phyloP scores from a whole-genome alignment of 1,139 yeast genomes.

The Debaryomyces psychrophilus region DNA sequence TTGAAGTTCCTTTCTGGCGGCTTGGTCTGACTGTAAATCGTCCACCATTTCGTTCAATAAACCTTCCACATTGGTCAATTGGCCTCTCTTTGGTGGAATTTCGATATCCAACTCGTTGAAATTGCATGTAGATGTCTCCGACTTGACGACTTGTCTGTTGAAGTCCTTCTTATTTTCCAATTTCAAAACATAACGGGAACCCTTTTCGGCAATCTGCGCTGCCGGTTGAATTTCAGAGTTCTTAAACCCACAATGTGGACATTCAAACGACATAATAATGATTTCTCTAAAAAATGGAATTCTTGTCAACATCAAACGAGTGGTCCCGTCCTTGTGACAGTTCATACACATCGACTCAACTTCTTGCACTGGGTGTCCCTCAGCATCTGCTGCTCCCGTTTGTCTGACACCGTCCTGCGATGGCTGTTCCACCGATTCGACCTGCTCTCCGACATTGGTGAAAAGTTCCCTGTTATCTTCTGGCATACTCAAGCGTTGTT shows the following conservation, averaged over 20 bases:
- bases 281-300: slow-evolving; percentile 94
- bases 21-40: slow-evolving; percentile 84
- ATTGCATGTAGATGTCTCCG: slow-evolving; percentile 82
- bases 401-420: slow-evolving; percentile 21
- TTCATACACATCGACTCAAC: slow-evolving; percentile 95
- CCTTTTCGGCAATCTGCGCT: slow-evolving; percentile 84
- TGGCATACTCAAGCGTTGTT: slow-evolving; percentile 17
- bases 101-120: slow-evolving; percentile 88
- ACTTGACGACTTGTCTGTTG: slow-evolving; percentile 88
- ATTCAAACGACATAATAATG: slow-evolving; percentile 91
- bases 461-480: slow-evolving; percentile 11
- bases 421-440: slow-evolving; percentile 34
- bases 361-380: slow-evolving; percentile 96
- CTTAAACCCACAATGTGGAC: slow-evolving; percentile 92
- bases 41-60: slow-evolving; percentile 77
- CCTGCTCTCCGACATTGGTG: slow-evolving; percentile 58
- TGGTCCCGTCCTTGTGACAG: slow-evolving; percentile 83
- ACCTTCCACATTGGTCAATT: slow-evolving; percentile 91
- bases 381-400: slow-evolving; percentile 77
- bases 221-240: slow-evolving; percentile 96
- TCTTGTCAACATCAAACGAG: slow-evolving; percentile 79
- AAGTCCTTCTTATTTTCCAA: slow-evolving; percentile 75
- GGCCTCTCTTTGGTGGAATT: slow-evolving; percentile 95
- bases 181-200: slow-evolving; percentile 70
- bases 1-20: slow-evolving; percentile 67